These are phyloP conservation scores for Chalciporus piperatus DNA, from an alignment of 768 basidiomycete genomes.

Conservation along the genomic window DNA sequence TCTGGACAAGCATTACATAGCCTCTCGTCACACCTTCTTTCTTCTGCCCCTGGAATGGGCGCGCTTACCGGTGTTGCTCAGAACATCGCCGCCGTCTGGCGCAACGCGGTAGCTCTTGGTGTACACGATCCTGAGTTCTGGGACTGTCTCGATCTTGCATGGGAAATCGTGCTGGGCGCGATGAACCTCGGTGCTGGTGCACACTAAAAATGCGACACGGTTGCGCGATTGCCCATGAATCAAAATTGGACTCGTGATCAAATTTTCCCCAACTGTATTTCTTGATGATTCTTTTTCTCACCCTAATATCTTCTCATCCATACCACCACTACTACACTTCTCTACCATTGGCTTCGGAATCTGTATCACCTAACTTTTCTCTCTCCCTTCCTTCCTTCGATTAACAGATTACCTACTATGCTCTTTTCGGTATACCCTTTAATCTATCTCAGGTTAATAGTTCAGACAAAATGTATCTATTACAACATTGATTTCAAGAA, in stretches of 20 bases:
- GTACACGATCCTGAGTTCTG: conserved; percentile 64
- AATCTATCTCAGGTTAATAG: conserved; percentile 30
- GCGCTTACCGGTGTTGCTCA: conserved; percentile 48
- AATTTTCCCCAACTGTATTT: conserved; percentile 1
- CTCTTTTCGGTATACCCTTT: conserved; percentile 28
- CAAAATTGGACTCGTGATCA: conserved; percentile 15
- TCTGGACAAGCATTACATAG: conserved; percentile 53
- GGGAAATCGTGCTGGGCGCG: conserved; percentile 64
- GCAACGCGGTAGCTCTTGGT: conserved; percentile 68
- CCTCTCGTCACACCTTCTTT: conserved; percentile 51
- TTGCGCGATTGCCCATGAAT: conserved; percentile 17
- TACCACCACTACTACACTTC: conserved; percentile 19
- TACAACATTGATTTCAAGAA: conserved; percentile 14
- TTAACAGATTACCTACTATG: conserved; percentile 20
- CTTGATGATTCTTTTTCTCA: conserved; percentile 18
- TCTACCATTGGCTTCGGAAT: conserved; percentile 18
- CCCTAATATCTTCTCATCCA: conserved; percentile 24
- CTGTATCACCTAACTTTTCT: conserved; percentile 27
- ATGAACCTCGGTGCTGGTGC: conserved; percentile 49
- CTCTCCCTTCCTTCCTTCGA: conserved; percentile 5
- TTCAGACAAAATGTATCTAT: conserved; percentile 29
- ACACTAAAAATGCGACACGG: conserved; percentile 25
- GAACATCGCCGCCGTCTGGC: conserved; percentile 65
- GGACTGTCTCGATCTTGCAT: conserved; percentile 63
- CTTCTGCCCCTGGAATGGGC: conserved; percentile 41